Evolutionary conservation across 345 rosid genomes (phyloP), one percentile per base, ranked within the genome.

Genomic region (Laguncularia racemosa): DNA sequence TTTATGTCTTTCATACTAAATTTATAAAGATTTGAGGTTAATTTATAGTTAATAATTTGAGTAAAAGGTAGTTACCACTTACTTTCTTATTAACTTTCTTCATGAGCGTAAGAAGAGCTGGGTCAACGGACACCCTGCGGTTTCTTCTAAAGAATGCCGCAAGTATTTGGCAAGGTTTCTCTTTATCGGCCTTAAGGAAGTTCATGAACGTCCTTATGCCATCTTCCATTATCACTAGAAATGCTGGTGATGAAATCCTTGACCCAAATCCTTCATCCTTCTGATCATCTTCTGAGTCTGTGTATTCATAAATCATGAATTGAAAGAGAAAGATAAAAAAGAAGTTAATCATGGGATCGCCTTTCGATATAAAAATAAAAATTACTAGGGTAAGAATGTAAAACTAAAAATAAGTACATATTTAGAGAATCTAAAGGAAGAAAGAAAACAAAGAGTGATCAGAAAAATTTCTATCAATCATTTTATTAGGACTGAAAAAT

Each of bases 131-230:
- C 50, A 71, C 84, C 61, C 80, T 78, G 68, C 74, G 67, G 45
- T 64, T 74, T 74, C 81, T 84, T 14, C 78, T 84, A 59, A 95
- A 88, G 68, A 90, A 84, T 26, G 87, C 75, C 67, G 75, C 82
- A 16, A 95, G 46, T 60, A 81, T 71, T 50, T 90, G 95, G 68
- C 82, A 84, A 3, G 95, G 78, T 63, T 73, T 88, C 67, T 81
- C 85, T 72, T 77, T 88, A 50, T 95, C 99, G 14, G 89, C 96
- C 76, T 75, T 85, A 67, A 95, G 96, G 67, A 95, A 95, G 64
- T 73, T 76, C 97, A 95, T 84, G 88, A 95, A 90, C 20, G 95
- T 90, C 62, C 76, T 77, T 62, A 95, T 90, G 26, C 97, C 83
- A 12, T 95, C 99, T 62, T 90, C 97, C 92, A 90, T 90, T 70